phyloP scores from a whole-genome alignment of 75 land plant species.

The Pinus tabuliformis region DNA sequence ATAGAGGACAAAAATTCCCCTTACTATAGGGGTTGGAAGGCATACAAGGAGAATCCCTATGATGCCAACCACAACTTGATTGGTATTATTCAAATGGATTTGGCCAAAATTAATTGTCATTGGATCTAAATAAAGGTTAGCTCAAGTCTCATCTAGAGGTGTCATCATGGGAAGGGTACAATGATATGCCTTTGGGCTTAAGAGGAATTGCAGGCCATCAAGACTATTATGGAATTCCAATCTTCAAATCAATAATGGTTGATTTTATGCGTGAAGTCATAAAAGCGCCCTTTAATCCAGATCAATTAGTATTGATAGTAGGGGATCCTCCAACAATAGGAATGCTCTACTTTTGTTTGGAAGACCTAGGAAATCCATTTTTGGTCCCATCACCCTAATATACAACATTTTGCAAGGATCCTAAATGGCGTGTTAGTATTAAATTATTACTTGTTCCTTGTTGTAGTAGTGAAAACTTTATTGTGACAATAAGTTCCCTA shows the following conservation, averaged over 20 bases:
- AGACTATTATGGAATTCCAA: conserved; percentile 48
- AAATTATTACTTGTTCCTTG: conserved; percentile 80
- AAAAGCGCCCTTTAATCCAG: conserved; percentile 47
- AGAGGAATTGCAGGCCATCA: conserved; percentile 49
- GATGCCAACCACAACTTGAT: conserved; percentile 51
- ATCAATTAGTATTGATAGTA: conserved; percentile 58
- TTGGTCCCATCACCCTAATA: conserved; percentile 83
- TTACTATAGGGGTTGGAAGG: conserved; percentile 42
- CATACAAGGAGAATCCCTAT: conserved; percentile 45
- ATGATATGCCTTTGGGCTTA: conserved; percentile 17
- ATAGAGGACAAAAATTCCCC: conserved; percentile 28
- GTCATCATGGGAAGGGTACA: conserved; percentile 11
- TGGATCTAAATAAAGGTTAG: conserved; percentile 71
- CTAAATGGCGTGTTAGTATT: conserved; percentile 69
- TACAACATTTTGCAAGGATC: conserved; percentile 78
- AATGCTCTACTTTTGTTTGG: conserved; percentile 62
- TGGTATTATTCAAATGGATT: conserved; percentile 82
- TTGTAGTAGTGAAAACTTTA: conserved; percentile 60
- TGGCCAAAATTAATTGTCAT: conserved; percentile 74
- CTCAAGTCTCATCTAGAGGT: conserved; percentile 28
- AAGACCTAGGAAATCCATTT: conserved; percentile 73
- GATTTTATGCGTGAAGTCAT: conserved; percentile 59
- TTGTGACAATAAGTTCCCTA: conserved; percentile 44
- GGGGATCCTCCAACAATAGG: conserved; percentile 85
- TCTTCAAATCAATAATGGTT: conserved; percentile 64